These are phyloP conservation scores for Ascochyta rabiei DNA, from an alignment of 2,329 filamentous ascomycete genomes.

Conservation along the genomic window DNA sequence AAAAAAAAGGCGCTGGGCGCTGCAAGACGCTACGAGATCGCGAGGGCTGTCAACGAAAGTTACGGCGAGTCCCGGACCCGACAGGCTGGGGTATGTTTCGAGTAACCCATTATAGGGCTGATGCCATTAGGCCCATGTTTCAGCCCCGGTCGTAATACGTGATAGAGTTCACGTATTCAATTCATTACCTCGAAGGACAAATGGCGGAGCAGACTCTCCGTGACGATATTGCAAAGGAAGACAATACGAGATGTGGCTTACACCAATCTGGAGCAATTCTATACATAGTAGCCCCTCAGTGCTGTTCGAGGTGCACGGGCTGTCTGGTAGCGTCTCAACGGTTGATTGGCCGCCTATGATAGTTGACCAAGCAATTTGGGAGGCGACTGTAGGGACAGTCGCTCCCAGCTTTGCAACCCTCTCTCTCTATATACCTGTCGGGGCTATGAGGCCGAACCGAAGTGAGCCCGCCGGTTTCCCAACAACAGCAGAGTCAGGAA, in stretches of 20 bases:
- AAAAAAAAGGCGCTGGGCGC: neutral
- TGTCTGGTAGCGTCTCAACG: neutral
- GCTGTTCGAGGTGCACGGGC: neutral
- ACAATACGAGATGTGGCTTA: neutral
- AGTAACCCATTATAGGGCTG: conserved; percentile 1
- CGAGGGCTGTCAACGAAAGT: neutral
- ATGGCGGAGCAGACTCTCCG: neutral
- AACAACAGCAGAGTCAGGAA: conserved; percentile 1
- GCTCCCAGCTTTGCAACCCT: neutral
- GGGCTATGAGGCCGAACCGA: neutral
- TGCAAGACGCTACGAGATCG: neutral
- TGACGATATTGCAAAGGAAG: neutral
- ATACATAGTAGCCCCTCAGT: neutral
- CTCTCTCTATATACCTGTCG: neutral
- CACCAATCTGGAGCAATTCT: neutral
- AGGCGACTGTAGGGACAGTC: neutral
- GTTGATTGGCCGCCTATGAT: neutral
- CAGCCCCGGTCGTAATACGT: neutral
- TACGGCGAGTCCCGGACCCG: conserved; percentile 1
- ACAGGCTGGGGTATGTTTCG: conserved; percentile 4
- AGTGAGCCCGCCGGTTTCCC: neutral
- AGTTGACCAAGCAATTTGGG: neutral
- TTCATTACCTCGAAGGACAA: neutral
- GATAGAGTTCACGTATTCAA: neutral
- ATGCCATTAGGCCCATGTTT: conserved; percentile 2